Evolutionary conservation across 495 filamentous ascomycete species (phyloP), one percentile per base, ranked within the genome.

Genomic region (Apiosordaria backusii): DNA sequence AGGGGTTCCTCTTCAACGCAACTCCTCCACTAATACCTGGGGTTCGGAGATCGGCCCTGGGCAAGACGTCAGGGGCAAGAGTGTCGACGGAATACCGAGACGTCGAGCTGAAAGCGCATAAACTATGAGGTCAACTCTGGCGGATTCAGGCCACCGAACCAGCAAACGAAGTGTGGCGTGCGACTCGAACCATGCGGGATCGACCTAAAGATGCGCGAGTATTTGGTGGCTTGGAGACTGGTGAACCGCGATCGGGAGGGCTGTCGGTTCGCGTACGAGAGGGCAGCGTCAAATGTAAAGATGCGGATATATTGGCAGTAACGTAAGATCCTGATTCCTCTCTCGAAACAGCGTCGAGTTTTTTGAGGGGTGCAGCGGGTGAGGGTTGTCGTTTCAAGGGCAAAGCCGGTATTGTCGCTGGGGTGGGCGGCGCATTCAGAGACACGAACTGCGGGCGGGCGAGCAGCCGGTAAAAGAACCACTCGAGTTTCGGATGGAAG

Each of bases 51-150:
- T 25, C 4, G 23, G 23, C 10, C 57, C 4, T 60, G 57, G 27
- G 55, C 40, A 61, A 64, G 66, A 73, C 71, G 73, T 73, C 67
- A 70, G 67, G 67, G 65, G 62, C 61, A 40, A 59, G 10, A 45
- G 59, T 25, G 64, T 65, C 61, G 35, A 61, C 53, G 24, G 62
- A 57, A 60, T 21, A 45, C 18, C 45, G 59, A 57, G 27, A 57
- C 64, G 53, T 19, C 67, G 50, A 19, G 52, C 50, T 29, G 29
- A 22, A 16, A 26, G 65, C 73, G 76, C 78, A 80, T 79, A 62
- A 78, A 76, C 67, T 67, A 74, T 68, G 72, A 77, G 68, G 70
- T 74, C 75, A 75, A 72, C 67, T 65, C 69, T 64, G 67, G 64
- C 63, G 40, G 53, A 45, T 15, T 55, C 52, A 23, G 22, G 18